phyloP scores from a whole-genome alignment of 768 basidiomycete genomes.

The Clitopilus hobsonii region DNA sequence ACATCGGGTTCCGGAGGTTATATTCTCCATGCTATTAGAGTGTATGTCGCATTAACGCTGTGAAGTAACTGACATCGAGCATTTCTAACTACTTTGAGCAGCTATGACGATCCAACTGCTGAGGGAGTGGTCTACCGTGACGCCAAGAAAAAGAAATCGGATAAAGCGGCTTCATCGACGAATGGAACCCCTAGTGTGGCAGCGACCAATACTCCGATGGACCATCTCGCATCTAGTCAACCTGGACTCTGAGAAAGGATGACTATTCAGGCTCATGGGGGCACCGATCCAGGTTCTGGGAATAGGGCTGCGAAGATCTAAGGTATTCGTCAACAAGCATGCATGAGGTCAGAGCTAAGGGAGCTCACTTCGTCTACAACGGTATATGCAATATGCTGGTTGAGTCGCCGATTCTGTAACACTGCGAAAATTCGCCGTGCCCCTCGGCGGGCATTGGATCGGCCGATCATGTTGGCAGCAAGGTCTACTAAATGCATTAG shows the following conservation, averaged over 20 bases:
- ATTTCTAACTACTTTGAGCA: conserved; percentile 19
- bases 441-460: conserved; percentile 89
- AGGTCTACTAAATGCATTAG: conserved; percentile 51
- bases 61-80: conserved; percentile 1
- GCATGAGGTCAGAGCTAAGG: not conserved
- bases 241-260: not conserved
- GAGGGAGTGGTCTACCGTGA: conserved; percentile 38
- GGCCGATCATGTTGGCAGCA: conserved; percentile 97
- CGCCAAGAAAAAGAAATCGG: conserved; percentile 38
- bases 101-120: conserved; percentile 64
- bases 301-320: conserved; percentile 56
- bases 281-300: conserved; percentile 36
- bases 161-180: conserved; percentile 1
- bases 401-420: conserved; percentile 89
- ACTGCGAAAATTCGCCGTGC: conserved; percentile 92
- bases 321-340: not conserved
- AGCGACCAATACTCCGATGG: not conserved
- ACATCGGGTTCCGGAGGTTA: conserved; percentile 88
- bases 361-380: conserved; percentile 80
- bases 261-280: conserved; percentile 5
- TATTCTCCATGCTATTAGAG: conserved; percentile 80
- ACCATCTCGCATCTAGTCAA: not conserved
- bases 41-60: conserved; percentile 43
- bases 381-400: conserved; percentile 88
- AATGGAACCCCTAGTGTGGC: not conserved